Percentiles rank a stretch among this genome's conserved stretches.
phyloP scores from a whole-genome alignment of 2,329 filamentous ascomycete species.

The Sclerotinia spermophila region DNA sequence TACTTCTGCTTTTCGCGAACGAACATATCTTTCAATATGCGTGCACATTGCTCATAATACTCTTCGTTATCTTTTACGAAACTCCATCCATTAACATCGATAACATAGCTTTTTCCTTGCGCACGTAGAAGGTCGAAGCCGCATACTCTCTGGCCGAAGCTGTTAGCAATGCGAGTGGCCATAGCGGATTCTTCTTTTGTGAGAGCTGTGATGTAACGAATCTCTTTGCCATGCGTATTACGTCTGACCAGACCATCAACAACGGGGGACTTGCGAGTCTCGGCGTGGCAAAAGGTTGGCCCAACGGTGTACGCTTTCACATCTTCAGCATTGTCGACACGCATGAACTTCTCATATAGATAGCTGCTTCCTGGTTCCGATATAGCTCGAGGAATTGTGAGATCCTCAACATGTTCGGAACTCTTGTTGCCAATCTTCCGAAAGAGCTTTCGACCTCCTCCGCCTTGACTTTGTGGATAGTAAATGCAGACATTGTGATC shows the following conservation, averaged over 20 bases:
- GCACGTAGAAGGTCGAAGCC: slow-evolving; percentile 92
- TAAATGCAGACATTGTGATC: slow-evolving; percentile 99
- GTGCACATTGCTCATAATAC: slow-evolving; percentile 90
- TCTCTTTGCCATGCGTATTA: slow-evolving; percentile 95
- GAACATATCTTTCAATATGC: slow-evolving; percentile 84
- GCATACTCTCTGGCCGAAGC: slow-evolving; percentile 92
- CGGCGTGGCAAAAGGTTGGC: slow-evolving; percentile 87
- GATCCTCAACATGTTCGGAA: slow-evolving; percentile 81
- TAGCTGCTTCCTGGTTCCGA: slow-evolving; percentile 80
- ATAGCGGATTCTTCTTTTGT: slow-evolving; percentile 77
- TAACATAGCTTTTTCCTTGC: slow-evolving; percentile 88
- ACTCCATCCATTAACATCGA: slow-evolving; percentile 99
- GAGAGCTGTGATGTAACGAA: slow-evolving; percentile 88
- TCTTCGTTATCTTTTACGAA: slow-evolving; percentile 99
- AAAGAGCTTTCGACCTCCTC: slow-evolving; percentile 88
- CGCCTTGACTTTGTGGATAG: slow-evolving; percentile 80
- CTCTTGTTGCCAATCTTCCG: slow-evolving; percentile 99
- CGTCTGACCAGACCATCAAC: slow-evolving; percentile 93
- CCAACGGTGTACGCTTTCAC: slow-evolving; percentile 99
- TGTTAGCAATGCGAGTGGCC: slow-evolving; percentile 82
- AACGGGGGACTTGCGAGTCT: slow-evolving; percentile 94
- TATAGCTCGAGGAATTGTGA: slow-evolving; percentile 74
- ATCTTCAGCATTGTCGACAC: slow-evolving; percentile 94
- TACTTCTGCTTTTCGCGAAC: slow-evolving; percentile 70
- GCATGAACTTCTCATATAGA: slow-evolving; percentile 95